A percentile compares a stretch with the other conserved stretches of the same genome.
phyloP scores from a whole-genome alignment of 2,329 filamentous ascomycete genomes.

The Waltergamsia citrina region DNA sequence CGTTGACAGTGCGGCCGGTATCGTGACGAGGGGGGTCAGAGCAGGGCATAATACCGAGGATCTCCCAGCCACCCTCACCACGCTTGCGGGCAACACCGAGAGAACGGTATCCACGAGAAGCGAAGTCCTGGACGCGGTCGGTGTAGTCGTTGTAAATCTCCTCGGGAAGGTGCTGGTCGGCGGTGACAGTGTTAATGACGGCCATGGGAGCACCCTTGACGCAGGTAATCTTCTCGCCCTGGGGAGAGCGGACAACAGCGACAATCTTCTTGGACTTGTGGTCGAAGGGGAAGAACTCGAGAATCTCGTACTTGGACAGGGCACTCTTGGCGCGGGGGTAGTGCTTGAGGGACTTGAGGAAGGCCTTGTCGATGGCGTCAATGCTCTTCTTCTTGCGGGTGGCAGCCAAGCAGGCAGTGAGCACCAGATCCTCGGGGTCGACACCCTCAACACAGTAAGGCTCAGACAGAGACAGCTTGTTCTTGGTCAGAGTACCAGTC shows the following conservation, averaged over 20 bases:
- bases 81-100: slow-evolving; percentile 89
- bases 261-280: slow-evolving; percentile 90
- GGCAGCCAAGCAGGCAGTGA: slow-evolving; percentile 82
- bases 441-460: slow-evolving; percentile 77
- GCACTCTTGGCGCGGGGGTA: slow-evolving; percentile 77
- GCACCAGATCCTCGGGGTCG: slow-evolving; percentile 80
- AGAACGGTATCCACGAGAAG: slow-evolving; percentile 86
- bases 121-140: slow-evolving; percentile 87
- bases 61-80: slow-evolving; percentile 74
- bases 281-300: slow-evolving; percentile 83
- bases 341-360: slow-evolving; percentile 74
- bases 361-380: slow-evolving; percentile 90
- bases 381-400: slow-evolving; percentile 95
- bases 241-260: slow-evolving; percentile 71
- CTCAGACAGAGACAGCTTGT: slow-evolving; percentile 81
- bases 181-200: slow-evolving; percentile 78
- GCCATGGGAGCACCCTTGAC: slow-evolving; percentile 87
- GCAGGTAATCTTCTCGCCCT: slow-evolving; percentile 77
- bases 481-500: slow-evolving; percentile 88
- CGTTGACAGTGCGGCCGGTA: slow-evolving; percentile 81
- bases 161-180: slow-evolving; percentile 71
- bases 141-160: slow-evolving; percentile 77
- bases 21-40: slow-evolving; percentile 86
- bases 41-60: slow-evolving; percentile 92
- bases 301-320: slow-evolving; percentile 73